Evolutionary conservation across 1,284 basidiomycete genomes (phyloP).

Genomic region (Hymenochaete sp.): DNA sequence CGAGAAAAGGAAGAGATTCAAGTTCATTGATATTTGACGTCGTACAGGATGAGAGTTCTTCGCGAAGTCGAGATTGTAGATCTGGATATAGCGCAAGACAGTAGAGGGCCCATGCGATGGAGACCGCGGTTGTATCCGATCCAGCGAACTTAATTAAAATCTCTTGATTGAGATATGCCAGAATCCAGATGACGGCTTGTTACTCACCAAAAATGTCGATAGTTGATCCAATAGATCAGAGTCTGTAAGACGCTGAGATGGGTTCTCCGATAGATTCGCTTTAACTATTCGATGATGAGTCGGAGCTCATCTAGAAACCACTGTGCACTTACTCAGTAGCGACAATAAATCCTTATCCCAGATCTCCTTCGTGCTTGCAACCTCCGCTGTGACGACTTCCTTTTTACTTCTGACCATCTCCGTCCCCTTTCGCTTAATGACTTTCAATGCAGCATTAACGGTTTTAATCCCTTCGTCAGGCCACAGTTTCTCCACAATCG

Average conservation of each 20-base stretch:
- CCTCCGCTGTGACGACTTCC: conserved; percentile 27
- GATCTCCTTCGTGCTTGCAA: conserved; percentile 23
- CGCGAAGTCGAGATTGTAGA: conserved; percentile 37
- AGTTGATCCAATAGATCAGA: conserved; percentile 43
- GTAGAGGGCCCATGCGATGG: conserved; percentile 46
- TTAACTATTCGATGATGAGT: too few relatives aligned
- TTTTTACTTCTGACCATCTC: conserved; percentile 36
- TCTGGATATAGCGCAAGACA: conserved; percentile 39
- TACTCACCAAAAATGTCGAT: conserved; percentile 35
- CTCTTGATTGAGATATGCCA: neutral
- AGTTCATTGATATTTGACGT: conserved; percentile 22
- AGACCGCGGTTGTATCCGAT: conserved; percentile 46
- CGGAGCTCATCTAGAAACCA: neutral
- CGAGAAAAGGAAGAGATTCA: conserved; percentile 29
- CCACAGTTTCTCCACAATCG: conserved; percentile 36
- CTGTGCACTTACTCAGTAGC: conserved; percentile 32
- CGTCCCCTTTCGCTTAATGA: conserved; percentile 34
- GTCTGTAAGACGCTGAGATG: conserved; percentile 37
- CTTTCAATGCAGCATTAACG: conserved; percentile 30
- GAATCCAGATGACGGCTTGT: neutral
- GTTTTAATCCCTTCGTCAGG: conserved; percentile 33
- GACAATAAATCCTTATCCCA: conserved; percentile 38
- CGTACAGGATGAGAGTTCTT: conserved; percentile 28
- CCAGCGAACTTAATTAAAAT: conserved; percentile 31
- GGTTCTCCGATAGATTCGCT: conserved; percentile 36